Percentiles rank a stretch among this genome's conserved stretches.
phyloP scores from a whole-genome alignment of 1,284 basidiomycete genomes.

The Limonomyces culmigenus region DNA sequence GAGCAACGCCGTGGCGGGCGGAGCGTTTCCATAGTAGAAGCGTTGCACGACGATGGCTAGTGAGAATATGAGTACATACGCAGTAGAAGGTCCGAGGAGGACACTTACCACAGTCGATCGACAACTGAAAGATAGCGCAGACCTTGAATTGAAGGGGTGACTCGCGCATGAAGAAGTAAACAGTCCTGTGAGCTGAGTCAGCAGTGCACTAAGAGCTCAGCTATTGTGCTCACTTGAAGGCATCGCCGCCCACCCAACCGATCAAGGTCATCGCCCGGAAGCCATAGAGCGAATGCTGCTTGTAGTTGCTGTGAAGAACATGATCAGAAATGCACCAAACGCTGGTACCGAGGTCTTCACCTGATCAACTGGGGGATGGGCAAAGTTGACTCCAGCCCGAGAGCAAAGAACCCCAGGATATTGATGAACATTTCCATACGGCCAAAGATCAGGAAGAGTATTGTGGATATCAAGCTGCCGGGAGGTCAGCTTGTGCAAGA shows the following conservation, averaged over 20 bases:
- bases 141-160: constrained; percentile 66
- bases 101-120: constrained; percentile 45
- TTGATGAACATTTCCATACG: constrained; percentile 44
- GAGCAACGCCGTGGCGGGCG: constrained; percentile 29
- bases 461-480: constrained; percentile 46
- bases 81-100: constrained; percentile 1
- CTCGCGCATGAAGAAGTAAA: constrained; percentile 58
- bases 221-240: constrained; percentile 48
- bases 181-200: constrained; percentile 27
- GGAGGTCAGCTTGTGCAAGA: no score
- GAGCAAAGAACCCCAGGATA: constrained; percentile 58
- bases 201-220: constrained; percentile 5
- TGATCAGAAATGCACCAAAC: background rate
- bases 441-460: constrained; percentile 62
- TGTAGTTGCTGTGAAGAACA: constrained; percentile 39
- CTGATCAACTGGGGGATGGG: constrained; percentile 68
- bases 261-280: constrained; percentile 69
- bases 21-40: constrained; percentile 46
- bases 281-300: constrained; percentile 64
- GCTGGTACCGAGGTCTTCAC: constrained; percentile 16
- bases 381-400: constrained; percentile 70
- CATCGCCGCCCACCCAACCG: constrained; percentile 70
- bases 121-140: constrained; percentile 68
- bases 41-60: constrained; percentile 63
- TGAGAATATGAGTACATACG: no score